Evolutionary conservation across 169 alveolate genomes (phyloP), one percentile per base, ranked within the genome.

Genomic region (Cryptosporidium canis): DNA sequence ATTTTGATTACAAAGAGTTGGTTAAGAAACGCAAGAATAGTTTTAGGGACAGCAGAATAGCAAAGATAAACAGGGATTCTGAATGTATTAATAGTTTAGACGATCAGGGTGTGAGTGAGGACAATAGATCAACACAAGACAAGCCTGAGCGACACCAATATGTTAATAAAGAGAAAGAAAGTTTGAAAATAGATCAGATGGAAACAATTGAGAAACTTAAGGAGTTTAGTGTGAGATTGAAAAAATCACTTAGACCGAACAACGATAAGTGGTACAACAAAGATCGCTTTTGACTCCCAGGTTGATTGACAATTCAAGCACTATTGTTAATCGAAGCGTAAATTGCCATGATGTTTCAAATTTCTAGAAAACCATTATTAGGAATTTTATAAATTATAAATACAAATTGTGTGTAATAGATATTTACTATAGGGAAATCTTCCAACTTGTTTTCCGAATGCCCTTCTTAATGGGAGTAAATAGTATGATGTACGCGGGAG

Each of bases 401-500:
- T 27, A 29, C 27, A 29, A 61, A 29, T 61, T 51, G 35, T n/a
- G 3, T 51, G 0, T 51, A 51, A 16, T 51, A 51, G 12, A 18
- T 51, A 51, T 51, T 51, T 18, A 51, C 14, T n/a, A 24, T 51
- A 14, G 9, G n/a, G n/a, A 2, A 21, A 3, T 12, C 27, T 3
- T 51, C 24, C 9, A 12, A 0, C 11, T 18, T 51, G n/a, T n/a
- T 51, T 16, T n/a, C 7, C 3, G 6, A n/a, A n/a, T n/a, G n/a
- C n/a, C n/a, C n/a, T n/a, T n/a, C n/a, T n/a, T n/a, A n/a, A n/a
- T n/a, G n/a, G n/a, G n/a, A n/a, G n/a, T n/a, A n/a, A n/a, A n/a
- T n/a, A n/a, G n/a, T n/a, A n/a, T n/a, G n/a, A n/a, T 51, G 9
- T 51, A 51, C 63, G 63, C 63, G 63, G 63, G 63, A 51, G 63